These are phyloP conservation scores for Starmerella sirachaensis DNA, from an alignment of 805 yeast species.

Conservation along the genomic window DNA sequence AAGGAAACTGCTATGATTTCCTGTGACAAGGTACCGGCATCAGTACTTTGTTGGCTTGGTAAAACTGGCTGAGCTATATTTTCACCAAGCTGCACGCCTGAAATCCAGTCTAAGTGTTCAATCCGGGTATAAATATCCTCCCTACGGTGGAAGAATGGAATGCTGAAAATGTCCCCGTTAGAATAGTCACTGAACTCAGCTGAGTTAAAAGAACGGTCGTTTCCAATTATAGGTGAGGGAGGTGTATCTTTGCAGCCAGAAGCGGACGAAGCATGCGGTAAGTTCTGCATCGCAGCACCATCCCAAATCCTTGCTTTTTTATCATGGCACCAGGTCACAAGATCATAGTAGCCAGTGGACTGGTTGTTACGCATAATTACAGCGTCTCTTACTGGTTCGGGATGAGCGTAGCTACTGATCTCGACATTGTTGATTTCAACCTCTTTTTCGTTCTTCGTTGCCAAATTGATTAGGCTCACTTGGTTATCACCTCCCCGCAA, in stretches of 20 bases:
- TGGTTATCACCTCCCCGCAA: conserved; percentile 70
- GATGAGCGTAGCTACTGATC: conserved; percentile 63
- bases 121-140: conserved; percentile 2
- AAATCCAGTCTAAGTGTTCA: conserved; percentile 60
- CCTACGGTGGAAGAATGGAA: conserved; percentile 1
- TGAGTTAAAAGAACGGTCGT: conserved; percentile 9
- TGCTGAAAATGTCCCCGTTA: neutral
- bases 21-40: conserved; percentile 47
- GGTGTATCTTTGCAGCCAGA: conserved; percentile 18
- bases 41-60: conserved; percentile 23
- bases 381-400: conserved; percentile 76
- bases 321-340: conserved; percentile 91
- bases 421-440: conserved; percentile 30
- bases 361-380: conserved; percentile 66
- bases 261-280: conserved; percentile 17
- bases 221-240: conserved; percentile 7
- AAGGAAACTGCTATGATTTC: conserved; percentile 83
- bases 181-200: conserved; percentile 12
- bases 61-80: neutral
- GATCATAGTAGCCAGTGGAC: conserved; percentile 56
- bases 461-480: conserved; percentile 37
- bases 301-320: conserved; percentile 75
- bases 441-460: conserved; percentile 31
- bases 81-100: conserved; percentile 64
- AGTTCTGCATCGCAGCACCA: conserved; percentile 6